Evolutionary conservation across 2,329 filamentous ascomycete genomes (phyloP).

Genomic region (Verticillium nonalfalfae): DNA sequence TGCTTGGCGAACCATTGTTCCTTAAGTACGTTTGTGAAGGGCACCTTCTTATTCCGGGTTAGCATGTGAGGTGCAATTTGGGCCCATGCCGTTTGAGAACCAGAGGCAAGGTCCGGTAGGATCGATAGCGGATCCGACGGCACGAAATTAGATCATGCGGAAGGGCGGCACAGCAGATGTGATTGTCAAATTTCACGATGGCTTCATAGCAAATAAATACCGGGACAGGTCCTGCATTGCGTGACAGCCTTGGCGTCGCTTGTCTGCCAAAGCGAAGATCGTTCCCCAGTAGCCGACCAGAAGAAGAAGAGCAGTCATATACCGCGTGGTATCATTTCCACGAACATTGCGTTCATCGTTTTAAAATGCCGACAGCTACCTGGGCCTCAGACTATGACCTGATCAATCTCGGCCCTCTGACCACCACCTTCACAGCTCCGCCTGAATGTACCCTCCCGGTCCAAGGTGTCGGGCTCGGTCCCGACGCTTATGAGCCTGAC

Average conservation of each 20-base stretch:
- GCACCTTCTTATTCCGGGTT: no score
- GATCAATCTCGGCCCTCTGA: constrained; percentile 22
- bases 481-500: neutral
- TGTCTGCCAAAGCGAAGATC: neutral
- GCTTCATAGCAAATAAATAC: neutral
- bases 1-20: no score
- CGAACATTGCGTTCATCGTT: no score
- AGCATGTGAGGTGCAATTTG: no score
- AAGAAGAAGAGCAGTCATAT: no score
- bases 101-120: no score
- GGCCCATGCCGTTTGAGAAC: no score
- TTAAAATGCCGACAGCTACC: neutral
- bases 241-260: neutral
- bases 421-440: constrained; percentile 19
- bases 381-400: constrained; percentile 5
- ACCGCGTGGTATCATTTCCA: no score
- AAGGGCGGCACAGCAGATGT: neutral
- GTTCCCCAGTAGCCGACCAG: no score
- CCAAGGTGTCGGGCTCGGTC: neutral
- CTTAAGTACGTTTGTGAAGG: no score
- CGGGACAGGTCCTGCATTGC: neutral
- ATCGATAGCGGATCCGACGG: neutral
- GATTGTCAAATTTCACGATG: neutral
- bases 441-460: constrained; percentile 14
- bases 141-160: neutral